phyloP scores from a whole-genome alignment of 176 grass and related monocot genomes.

The Oryza meyeriana region DNA sequence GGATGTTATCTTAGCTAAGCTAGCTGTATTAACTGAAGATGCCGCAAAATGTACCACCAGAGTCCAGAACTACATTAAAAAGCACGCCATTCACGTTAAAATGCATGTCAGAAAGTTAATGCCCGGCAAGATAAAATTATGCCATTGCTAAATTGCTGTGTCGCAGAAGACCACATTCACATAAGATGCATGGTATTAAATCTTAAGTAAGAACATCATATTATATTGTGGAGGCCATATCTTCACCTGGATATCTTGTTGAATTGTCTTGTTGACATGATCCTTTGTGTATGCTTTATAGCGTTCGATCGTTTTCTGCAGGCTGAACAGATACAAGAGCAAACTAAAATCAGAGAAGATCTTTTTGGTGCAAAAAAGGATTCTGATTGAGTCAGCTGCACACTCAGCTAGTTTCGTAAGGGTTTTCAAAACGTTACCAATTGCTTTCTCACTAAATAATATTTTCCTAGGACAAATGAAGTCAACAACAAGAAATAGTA shows the following conservation, averaged over 20 bases:
- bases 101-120: not conserved
- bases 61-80: not conserved
- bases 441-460: not conserved
- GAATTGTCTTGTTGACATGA: conserved; percentile 25
- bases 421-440: not conserved
- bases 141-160: not conserved
- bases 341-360: conserved; percentile 3
- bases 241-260: conserved; percentile 49
- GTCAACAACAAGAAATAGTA: not conserved
- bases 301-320: conserved; percentile 58
- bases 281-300: conserved; percentile 51
- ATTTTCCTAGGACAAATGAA: not conserved
- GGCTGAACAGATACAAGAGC: conserved; percentile 29
- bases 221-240: not conserved
- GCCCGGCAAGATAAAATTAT: not conserved
- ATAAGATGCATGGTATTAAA: not conserved
- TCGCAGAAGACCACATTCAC: not conserved
- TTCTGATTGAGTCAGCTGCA: not conserved
- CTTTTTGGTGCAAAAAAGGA: not conserved
- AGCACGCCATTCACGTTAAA: not conserved
- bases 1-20: not conserved
- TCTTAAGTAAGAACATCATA: not conserved
- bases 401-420: not conserved
- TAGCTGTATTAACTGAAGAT: not conserved
- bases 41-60: too few species aligned